Evolutionary conservation across 768 basidiomycete species (phyloP).

Genomic region (Boletus rex-veris): DNA sequence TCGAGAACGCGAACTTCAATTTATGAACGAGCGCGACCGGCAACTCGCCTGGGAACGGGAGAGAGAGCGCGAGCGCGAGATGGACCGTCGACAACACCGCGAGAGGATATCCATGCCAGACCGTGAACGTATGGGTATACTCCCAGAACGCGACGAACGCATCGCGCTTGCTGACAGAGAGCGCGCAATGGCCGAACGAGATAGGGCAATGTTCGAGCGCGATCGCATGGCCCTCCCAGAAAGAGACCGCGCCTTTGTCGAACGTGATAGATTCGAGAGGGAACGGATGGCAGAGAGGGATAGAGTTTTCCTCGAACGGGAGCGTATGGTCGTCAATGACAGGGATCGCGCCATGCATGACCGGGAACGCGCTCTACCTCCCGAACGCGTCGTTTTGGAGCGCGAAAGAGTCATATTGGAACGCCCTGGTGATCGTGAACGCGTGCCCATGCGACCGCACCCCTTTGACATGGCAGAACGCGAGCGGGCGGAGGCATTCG

Average conservation of each 20-base stretch:
- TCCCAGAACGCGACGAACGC: slow-evolving; percentile 25
- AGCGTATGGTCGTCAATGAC: slow-evolving; percentile 22
- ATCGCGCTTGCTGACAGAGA: slow-evolving; percentile 19
- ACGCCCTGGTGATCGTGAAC: slow-evolving; percentile 26
- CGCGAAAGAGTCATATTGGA: slow-evolving; percentile 23
- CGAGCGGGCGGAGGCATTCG: slow-evolving; percentile 28
- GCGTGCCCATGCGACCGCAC: slow-evolving; percentile 18
- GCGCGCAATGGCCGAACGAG: slow-evolving; percentile 20
- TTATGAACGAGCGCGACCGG: slow-evolving; percentile 22
- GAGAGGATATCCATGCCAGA: slow-evolving; percentile 22
- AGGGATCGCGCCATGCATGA: slow-evolving; percentile 25
- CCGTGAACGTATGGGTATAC: slow-evolving; percentile 20
- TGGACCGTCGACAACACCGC: slow-evolving; percentile 27
- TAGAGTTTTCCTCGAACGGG: slow-evolving; percentile 19
- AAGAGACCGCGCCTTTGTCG: slow-evolving; percentile 20
- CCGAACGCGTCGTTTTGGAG: slow-evolving; percentile 17
- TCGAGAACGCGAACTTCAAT: slow-evolving; percentile 24
- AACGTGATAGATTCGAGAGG: slow-evolving; percentile 23
- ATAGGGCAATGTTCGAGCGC: slow-evolving; percentile 22
- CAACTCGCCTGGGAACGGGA: slow-evolving; percentile 29
- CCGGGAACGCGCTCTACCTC: slow-evolving; percentile 19
- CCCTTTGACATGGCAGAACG: slow-evolving; percentile 23
- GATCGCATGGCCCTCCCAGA: slow-evolving; percentile 19
- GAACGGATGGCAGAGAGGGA: slow-evolving; percentile 25
- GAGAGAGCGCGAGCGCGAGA: slow-evolving; percentile 24